These are phyloP conservation scores for Apophysomyces variabilis DNA, from an alignment of 371 early-diverging fungal species.

Conservation along the genomic window DNA sequence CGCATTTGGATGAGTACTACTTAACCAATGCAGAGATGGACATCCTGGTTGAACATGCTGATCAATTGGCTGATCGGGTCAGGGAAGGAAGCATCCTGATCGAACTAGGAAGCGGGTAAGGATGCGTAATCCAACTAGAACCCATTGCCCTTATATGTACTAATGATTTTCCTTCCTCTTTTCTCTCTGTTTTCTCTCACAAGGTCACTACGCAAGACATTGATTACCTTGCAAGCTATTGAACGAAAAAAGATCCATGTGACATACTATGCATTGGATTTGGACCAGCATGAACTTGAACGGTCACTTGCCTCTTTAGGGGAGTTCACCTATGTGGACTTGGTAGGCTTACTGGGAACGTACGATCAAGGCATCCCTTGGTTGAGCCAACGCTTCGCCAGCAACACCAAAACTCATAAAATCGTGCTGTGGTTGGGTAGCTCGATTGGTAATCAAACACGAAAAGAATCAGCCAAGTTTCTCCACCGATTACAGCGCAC, in stretches of 20 bases:
- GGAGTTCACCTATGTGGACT: conserved; percentile 56
- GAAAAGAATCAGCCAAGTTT: conserved; percentile 62
- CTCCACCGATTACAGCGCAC: conserved; percentile 39
- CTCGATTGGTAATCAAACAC: conserved; percentile 81
- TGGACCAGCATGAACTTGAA: conserved; percentile 79
- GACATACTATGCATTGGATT: conserved; percentile 92
- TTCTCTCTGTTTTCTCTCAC: conserved; percentile 8
- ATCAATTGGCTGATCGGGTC: conserved; percentile 68
- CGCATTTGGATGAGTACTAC: conserved; percentile 86
- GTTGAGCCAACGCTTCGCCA: conserved; percentile 52
- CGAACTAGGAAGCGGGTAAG: conserved; percentile 88
- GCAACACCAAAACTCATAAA: conserved; percentile 54
- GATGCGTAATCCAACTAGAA: neutral
- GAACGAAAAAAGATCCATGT: conserved; percentile 64
- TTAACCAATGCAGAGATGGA: conserved; percentile 83
- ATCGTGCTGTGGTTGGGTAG: conserved; percentile 89
- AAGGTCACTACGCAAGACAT: conserved; percentile 88
- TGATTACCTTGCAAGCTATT: conserved; percentile 75
- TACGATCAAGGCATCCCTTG: conserved; percentile 83
- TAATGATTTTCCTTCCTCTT: neutral
- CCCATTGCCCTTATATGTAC: no score
- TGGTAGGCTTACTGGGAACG: conserved; percentile 86
- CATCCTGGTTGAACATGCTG: conserved; percentile 66
- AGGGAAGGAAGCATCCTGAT: conserved; percentile 72
- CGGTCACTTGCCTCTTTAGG: conserved; percentile 59